Conservation (phyloP, 1,139 yeast genomes). For the Sugiyamaella xylanicola region DNA sequence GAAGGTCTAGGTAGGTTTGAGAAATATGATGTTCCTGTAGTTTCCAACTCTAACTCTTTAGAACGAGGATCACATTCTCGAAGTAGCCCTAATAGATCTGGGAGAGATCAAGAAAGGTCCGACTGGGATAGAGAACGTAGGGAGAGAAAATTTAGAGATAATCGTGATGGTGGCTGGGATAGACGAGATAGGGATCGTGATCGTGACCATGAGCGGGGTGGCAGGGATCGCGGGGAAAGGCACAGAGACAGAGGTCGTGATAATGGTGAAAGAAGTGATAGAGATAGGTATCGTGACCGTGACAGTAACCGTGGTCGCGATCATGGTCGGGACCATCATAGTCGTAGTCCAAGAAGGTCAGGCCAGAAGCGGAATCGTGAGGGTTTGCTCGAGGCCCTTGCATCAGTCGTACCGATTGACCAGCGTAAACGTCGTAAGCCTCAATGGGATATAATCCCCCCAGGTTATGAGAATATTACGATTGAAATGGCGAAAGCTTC, state of each 20-base stretch:
- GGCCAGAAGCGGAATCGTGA: slow-evolving; percentile 23
- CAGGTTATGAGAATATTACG: slow-evolving; percentile 73
- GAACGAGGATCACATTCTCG: not conserved
- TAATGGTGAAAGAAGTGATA: slow-evolving; percentile 16
- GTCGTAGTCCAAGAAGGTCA: slow-evolving; percentile 28
- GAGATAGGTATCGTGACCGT: slow-evolving; percentile 25
- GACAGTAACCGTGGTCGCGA: slow-evolving; percentile 23
- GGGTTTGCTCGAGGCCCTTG: slow-evolving; percentile 28
- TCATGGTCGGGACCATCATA: slow-evolving; percentile 26
- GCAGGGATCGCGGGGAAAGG: slow-evolving; percentile 21
- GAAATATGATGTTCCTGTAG: not conserved
- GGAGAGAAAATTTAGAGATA: slow-evolving; percentile 11
- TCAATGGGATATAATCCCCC: slow-evolving; percentile 75
- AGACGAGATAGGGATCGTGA: slow-evolving; percentile 24
- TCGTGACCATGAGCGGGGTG: slow-evolving; percentile 21
- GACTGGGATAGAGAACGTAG: slow-evolving; percentile 12
- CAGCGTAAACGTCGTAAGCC: slow-evolving; percentile 52
- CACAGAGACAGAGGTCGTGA: slow-evolving; percentile 23
- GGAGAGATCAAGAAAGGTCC: slow-evolving; percentile 10
- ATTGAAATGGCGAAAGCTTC: slow-evolving; percentile 81
- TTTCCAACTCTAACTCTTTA: not conserved
- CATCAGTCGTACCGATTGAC: slow-evolving; percentile 48
- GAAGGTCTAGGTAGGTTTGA: slow-evolving; percentile 6
- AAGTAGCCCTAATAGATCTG: not conserved
- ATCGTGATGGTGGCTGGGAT: slow-evolving; percentile 14